phyloP scores from a whole-genome alignment of 768 basidiomycete genomes.

The Agrocybe chaxingu region DNA sequence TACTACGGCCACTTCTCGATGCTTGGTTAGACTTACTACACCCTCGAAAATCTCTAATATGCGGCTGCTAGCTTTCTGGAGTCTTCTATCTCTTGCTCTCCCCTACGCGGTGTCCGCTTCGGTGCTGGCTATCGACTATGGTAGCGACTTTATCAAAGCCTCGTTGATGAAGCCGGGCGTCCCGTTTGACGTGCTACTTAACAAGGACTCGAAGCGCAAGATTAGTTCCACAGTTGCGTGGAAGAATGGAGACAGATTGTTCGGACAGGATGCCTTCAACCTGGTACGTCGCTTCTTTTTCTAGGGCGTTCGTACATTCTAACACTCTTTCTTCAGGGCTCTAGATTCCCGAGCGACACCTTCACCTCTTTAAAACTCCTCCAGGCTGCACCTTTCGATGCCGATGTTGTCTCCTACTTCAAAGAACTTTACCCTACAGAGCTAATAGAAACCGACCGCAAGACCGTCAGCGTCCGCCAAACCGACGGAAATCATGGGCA shows the following conservation, averaged over 20 bases:
- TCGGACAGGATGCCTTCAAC: constrained; percentile 86
- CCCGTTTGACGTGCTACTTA: constrained; percentile 94
- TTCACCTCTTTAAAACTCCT: constrained; percentile 85
- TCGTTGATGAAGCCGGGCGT: constrained; percentile 92
- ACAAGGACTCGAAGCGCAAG: constrained; percentile 97
- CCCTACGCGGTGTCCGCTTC: constrained; percentile 58
- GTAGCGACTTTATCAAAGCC: constrained; percentile 95
- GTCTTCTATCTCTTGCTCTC: constrained; percentile 35
- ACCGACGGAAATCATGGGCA: constrained; percentile 68
- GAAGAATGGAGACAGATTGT: constrained; percentile 87
- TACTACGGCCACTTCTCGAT: constrained; percentile 11
- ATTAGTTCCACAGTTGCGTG: constrained; percentile 87
- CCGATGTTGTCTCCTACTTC: constrained; percentile 57
- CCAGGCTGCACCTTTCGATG: constrained; percentile 65
- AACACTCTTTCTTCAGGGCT: constrained; percentile 53
- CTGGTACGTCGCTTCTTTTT: constrained; percentile 54
- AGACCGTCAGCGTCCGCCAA: constrained; percentile 57
- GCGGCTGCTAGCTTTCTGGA: constrained; percentile 36
- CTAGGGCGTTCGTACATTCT: constrained; percentile 1
- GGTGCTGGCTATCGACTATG: constrained; percentile 96
- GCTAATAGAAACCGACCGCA: constrained; percentile 50
- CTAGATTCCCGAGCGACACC: constrained; percentile 85
- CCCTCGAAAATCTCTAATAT: constrained; percentile 26
- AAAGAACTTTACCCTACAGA: constrained; percentile 53
- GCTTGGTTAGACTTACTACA: constrained; percentile 17